Evolutionary conservation across 164 flowering plant species (phyloP).

Genomic region (Litsea cubeba): DNA sequence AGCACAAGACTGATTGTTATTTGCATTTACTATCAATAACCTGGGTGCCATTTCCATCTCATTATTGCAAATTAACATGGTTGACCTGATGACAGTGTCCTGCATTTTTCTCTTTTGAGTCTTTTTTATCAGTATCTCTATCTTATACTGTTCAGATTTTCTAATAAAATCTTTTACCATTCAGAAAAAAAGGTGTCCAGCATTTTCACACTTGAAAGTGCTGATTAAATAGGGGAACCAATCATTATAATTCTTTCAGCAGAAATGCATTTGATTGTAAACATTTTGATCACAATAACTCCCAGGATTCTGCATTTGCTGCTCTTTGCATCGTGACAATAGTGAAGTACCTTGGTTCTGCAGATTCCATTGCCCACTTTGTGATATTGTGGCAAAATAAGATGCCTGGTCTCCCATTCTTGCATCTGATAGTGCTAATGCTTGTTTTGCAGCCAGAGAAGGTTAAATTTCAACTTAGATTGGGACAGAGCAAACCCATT

Average conservation of each 20-base stretch:
- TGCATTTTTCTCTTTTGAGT: too few species aligned
- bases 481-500: slow-evolving; percentile 93
- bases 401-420: background rate
- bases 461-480: slow-evolving; percentile 68
- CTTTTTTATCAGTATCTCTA: too few species aligned
- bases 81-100: too few species aligned
- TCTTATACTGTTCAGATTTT: too few species aligned
- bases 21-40: background rate
- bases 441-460: slow-evolving; percentile 67
- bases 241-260: background rate
- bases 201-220: background rate
- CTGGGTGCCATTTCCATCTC: background rate
- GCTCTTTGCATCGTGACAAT: background rate
- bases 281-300: background rate
- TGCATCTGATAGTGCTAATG: background rate
- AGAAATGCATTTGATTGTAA: background rate
- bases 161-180: too few species aligned
- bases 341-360: background rate
- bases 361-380: background rate
- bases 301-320: background rate
- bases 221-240: background rate
- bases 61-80: background rate
- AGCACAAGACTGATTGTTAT: too few species aligned
- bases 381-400: too few species aligned
- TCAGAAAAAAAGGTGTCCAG: background rate